Evolutionary conservation across 2,329 filamentous ascomycete genomes (phyloP).

Genomic region (Claviceps africana): DNA sequence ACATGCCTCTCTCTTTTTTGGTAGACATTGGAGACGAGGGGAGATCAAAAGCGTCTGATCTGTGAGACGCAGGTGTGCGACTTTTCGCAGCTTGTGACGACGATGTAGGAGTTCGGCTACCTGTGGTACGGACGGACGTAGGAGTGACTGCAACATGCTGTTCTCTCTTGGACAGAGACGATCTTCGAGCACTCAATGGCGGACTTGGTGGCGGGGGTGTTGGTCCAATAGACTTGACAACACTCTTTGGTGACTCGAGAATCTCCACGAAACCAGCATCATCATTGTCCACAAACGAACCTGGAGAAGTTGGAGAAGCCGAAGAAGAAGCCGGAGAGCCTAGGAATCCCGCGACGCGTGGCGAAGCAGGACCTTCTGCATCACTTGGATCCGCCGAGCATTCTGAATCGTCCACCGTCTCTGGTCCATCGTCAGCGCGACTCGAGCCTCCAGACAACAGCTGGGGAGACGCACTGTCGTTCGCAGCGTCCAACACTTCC

Average conservation of each 20-base stretch:
- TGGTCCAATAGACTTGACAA: neutral
- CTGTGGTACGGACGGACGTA: neutral
- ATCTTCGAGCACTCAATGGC: neutral
- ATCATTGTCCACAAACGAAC: neutral
- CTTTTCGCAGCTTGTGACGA: neutral
- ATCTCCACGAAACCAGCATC: constrained; percentile 1
- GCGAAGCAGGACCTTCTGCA: neutral
- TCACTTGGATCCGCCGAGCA: neutral
- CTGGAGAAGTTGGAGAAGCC: neutral
- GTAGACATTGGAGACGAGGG: constrained; percentile 4
- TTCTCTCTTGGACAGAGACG: neutral
- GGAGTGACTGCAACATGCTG: neutral
- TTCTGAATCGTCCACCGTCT: neutral
- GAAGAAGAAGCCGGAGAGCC: neutral
- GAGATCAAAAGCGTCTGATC: constrained; percentile 3
- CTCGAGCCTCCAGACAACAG: neutral
- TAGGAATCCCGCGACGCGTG: neutral
- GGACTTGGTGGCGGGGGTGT: constrained; percentile 4
- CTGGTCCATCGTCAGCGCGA: neutral
- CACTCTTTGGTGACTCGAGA: constrained; percentile 1
- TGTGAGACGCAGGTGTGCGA: neutral
- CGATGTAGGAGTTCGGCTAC: neutral
- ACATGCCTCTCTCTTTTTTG: neutral
- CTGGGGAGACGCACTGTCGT: neutral
- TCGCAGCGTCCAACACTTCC: constrained; percentile 1